phyloP scores from a whole-genome alignment of 2,329 filamentous ascomycete genomes.

The Beauveria rudraprayagi region DNA sequence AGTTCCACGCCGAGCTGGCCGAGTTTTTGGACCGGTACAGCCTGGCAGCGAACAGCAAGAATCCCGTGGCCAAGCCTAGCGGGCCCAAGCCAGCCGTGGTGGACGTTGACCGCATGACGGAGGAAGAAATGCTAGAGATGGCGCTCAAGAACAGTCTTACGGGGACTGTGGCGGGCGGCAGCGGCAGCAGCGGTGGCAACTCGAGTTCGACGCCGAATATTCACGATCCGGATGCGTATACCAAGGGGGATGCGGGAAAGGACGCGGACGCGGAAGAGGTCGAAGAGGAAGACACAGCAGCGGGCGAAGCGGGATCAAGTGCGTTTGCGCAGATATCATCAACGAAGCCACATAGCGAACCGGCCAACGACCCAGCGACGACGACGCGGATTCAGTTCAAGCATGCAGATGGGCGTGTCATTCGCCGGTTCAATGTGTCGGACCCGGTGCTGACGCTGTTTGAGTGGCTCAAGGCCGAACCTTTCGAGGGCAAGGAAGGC shows the following conservation, averaged over 20 bases:
- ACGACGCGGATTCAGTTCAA: conserved; percentile 90
- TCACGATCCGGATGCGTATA: conserved; percentile 81
- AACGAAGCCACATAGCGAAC: conserved; percentile 68
- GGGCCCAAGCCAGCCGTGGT: conserved; percentile 59
- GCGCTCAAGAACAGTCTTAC: conserved; percentile 83
- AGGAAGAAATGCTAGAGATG: conserved; percentile 95
- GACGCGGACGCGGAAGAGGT: conserved; percentile 36
- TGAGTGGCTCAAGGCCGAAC: conserved; percentile 91
- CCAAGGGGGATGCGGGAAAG: conserved; percentile 50
- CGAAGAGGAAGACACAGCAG: conserved; percentile 29
- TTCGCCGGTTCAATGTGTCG: conserved; percentile 70
- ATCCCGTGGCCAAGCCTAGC: conserved; percentile 66
- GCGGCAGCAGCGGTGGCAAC: conserved; percentile 22
- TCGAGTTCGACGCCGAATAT: conserved; percentile 41
- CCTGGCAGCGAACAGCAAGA: conserved; percentile 78
- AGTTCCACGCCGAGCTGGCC: conserved; percentile 85
- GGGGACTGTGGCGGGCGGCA: conserved; percentile 39
- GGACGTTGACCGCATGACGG: conserved; percentile 82
- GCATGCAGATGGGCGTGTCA: conserved; percentile 74
- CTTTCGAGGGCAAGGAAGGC: conserved; percentile 70
- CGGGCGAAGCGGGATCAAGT: conserved; percentile 24
- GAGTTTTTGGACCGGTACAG: conserved; percentile 98
- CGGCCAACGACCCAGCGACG: conserved; percentile 57
- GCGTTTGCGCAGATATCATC: conserved; percentile 65
- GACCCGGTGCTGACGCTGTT: conserved; percentile 80